Evolutionary conservation across 331 rosid genomes (phyloP).

Genomic region (Cucumis variabilis): DNA sequence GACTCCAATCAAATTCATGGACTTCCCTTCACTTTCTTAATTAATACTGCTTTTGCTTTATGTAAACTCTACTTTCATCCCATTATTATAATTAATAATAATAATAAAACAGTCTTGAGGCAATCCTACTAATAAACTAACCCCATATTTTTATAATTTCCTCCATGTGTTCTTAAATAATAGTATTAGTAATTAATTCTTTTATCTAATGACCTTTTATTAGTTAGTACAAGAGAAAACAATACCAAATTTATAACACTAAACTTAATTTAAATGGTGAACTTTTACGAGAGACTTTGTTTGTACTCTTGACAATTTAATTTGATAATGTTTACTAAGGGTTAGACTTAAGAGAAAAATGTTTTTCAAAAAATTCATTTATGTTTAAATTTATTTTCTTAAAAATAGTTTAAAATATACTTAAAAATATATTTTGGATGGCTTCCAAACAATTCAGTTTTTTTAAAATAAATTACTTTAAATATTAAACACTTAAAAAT

Average conservation of each 20-base stretch:
- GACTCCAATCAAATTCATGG: not conserved
- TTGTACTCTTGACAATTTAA: not conserved
- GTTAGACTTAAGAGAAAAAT: too few relatives aligned
- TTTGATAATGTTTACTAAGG: not conserved
- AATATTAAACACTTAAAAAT: too few relatives aligned
- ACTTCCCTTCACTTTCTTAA: not conserved
- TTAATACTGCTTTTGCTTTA: slow-evolving; percentile 4
- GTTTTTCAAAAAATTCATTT: too few relatives aligned
- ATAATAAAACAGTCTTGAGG: not conserved
- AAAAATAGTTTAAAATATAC: too few relatives aligned
- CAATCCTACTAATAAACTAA: not conserved
- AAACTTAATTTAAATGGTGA: too few relatives aligned
- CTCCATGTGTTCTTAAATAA: not conserved
- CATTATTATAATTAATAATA: not conserved
- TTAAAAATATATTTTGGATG: too few relatives aligned
- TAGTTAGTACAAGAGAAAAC: too few relatives aligned
- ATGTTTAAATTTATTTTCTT: too few relatives aligned
- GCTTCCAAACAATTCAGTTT: too few relatives aligned
- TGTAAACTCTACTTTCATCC: not conserved
- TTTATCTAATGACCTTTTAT: not conserved
- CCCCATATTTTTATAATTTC: not conserved
- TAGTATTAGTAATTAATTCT: not conserved
- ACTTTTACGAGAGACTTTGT: not conserved
- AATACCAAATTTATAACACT: too few relatives aligned
- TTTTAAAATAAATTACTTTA: too few relatives aligned